Base-by-base conservation (phyloP, 2,329 filamentous ascomycete genomes). In the Fusarium torulosum region DNA sequence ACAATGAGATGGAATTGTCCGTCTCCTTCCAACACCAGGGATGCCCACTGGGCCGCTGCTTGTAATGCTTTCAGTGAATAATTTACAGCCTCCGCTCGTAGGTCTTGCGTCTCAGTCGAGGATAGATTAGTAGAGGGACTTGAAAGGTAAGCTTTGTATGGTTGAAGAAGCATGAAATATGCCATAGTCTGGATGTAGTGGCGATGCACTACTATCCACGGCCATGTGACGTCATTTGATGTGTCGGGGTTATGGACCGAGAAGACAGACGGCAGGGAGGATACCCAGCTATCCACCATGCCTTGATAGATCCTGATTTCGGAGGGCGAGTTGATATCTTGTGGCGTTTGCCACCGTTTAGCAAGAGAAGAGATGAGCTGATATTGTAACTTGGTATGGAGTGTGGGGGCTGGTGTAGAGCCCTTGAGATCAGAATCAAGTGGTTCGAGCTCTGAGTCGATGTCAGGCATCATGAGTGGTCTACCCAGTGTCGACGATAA, bases 121-220 rank as follows among this genome's bases (percentile, higher is more conserved):
- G 19, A 21, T 1, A 13, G 2, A 0, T 49, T 23, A 6, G 20
- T 35, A 2, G 58, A 37, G 0, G 38, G 17, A 1, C 40, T 45
- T 0, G 53, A 43, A 0, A 63, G 15, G 1, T n/a, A 41, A 9
- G 25, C n/a, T 13, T 63, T 63, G 6, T 63, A 63, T 19, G 59
- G 59, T n/a, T 63, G 59, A 0, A 63, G 21, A 2, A 63, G 41
- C 21, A 63, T 57, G 9, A 63, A 56, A 7, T 50, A 63, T 0
- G 58, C 43, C 59, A 63, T 63, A 6, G 59, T 38, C 23, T 63
- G 59, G 27, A 63, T 23, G 4, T 63, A 63, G 9, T 45, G 57
- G 6, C 59, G 59, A 11, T 63, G 59, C 11, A 58, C 44, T 3
- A 57, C 27, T 0, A 63, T 19, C 59, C 59, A 63, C 2, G 59